Evolutionary conservation across 1,284 basidiomycete species (phyloP).

Genomic region (Heterobasidion occidentale): DNA sequence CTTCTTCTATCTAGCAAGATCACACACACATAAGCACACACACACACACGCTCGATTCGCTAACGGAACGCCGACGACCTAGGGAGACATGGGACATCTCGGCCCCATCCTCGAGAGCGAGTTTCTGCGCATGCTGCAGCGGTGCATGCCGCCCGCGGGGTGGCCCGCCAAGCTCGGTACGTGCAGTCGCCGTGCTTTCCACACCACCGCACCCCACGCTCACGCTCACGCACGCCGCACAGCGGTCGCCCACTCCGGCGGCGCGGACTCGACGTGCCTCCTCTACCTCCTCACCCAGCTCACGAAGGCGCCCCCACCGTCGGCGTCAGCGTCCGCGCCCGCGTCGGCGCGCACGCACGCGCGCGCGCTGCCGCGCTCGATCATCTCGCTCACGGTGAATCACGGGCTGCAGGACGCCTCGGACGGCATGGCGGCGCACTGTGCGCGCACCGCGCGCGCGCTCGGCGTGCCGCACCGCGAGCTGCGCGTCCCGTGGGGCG

Average conservation of each 20-base stretch:
- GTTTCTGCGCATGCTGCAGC: slow-evolving; percentile 32
- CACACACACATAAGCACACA: no score
- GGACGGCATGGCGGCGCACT: slow-evolving; percentile 41
- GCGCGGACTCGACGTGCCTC: slow-evolving; percentile 72
- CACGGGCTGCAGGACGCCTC: slow-evolving; percentile 58
- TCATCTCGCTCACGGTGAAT: slow-evolving; percentile 60
- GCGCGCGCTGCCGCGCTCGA: slow-evolving; percentile 12
- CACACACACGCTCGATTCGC: no score
- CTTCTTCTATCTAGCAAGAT: no score
- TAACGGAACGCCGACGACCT: no score
- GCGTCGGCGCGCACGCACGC: no score
- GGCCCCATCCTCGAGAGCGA: slow-evolving; percentile 32
- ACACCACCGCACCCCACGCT: background rate
- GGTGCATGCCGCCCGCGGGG: slow-evolving; percentile 28
- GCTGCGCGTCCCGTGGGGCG: slow-evolving; percentile 48
- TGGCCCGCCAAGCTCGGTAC: slow-evolving; percentile 36
- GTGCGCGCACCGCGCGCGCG: slow-evolving; percentile 30
- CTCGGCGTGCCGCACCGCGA: slow-evolving; percentile 41
- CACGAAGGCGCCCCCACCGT: background rate
- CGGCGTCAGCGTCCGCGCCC: background rate
- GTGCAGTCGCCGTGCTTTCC: background rate
- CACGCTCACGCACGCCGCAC: background rate
- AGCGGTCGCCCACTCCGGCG: slow-evolving; percentile 71
- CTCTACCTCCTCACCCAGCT: slow-evolving; percentile 47
- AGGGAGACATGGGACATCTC: background rate